These are phyloP conservation scores for Glarea lozoyensis DNA, from an alignment of 495 filamentous ascomycete genomes.

Conservation along the genomic window DNA sequence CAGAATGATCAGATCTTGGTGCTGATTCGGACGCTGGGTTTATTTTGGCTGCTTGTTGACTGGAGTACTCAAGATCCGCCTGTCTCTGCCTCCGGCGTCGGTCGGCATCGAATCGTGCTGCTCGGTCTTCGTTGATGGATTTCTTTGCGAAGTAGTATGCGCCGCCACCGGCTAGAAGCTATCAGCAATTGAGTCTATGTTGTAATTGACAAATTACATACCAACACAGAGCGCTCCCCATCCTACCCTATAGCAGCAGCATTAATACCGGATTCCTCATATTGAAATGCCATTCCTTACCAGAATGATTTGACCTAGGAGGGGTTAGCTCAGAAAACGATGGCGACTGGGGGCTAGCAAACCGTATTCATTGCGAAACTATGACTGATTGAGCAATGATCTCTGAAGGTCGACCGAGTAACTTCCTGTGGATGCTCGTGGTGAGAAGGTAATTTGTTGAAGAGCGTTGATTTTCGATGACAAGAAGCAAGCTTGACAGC, in stretches of 20 bases:
- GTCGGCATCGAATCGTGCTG: constrained; percentile 58
- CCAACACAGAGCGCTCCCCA: constrained; percentile 81
- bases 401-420: no score
- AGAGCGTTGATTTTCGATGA: no score
- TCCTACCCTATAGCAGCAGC: constrained; percentile 51
- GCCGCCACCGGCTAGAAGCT: constrained; percentile 63
- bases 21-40: constrained; percentile 23
- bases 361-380: no score
- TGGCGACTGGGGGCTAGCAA: no score
- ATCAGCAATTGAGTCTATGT: constrained; percentile 15
- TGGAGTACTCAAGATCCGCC: constrained; percentile 48
- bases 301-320: constrained; percentile 54
- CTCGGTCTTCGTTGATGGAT: constrained; percentile 83
- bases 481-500: no score
- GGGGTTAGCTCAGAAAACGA: neutral
- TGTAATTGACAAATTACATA: constrained; percentile 29
- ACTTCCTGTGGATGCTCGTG: no score
- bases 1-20: constrained; percentile 19
- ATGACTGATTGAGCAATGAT: no score
- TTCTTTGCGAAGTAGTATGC: constrained; percentile 96
- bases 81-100: constrained; percentile 53
- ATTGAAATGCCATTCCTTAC: constrained; percentile 26
- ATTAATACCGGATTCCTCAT: constrained; percentile 2
- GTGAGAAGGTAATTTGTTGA: no score
- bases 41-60: constrained; percentile 25